Base-by-base conservation (phyloP, 2,329 filamentous ascomycete species). In the Bretziella fagacearum region DNA sequence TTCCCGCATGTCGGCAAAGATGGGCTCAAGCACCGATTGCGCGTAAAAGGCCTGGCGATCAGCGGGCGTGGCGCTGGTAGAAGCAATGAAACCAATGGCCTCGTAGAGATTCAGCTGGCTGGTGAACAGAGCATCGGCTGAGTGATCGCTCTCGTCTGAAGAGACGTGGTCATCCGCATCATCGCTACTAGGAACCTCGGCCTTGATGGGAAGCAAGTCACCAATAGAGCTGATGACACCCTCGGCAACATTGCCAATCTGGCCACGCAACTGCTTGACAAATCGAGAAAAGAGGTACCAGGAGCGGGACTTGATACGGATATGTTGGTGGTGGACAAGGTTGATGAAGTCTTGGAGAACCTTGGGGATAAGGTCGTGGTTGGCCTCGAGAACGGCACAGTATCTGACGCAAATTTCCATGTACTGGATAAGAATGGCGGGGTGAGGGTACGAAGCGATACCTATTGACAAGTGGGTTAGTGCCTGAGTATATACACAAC, bases 341-440 rank as follows among this genome's bases (percentile, higher is more conserved):
- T 79, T 77, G 39, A 98, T 84, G 61, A 98, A 96, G 58, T 81
- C 86, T 57, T 95, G 86, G 35, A 98, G 70, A 1, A 91, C 85
- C 53, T 79, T 81, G 2, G 84, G 84, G 43, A 96, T 93, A 51
- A 84, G 79, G 18, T 80, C 70, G 25, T 78, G 71, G 57, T 94
- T 83, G 48, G 77, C 77, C 58, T 96, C 87, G 59, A 98, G 96
- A 61, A 95, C 93, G 23, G 79, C 75, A 59, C 81, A 84, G 63
- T 98, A 98, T 44, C 91, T 80, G 47, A 94, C 87, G 60, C 87
- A 94, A 29, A 94, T 93, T 61, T 98, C 91, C 87, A 98, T 95
- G 59, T 93, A 98, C 63, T 95, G 86, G 18, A 98, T 70, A 53
- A 95, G 77, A 44, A 95, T 87, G 13, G 87, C 85, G 1, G 91